These are phyloP conservation scores for Trichodelitschia bisporula DNA, from an alignment of 495 filamentous ascomycete species.

Conservation along the genomic window DNA sequence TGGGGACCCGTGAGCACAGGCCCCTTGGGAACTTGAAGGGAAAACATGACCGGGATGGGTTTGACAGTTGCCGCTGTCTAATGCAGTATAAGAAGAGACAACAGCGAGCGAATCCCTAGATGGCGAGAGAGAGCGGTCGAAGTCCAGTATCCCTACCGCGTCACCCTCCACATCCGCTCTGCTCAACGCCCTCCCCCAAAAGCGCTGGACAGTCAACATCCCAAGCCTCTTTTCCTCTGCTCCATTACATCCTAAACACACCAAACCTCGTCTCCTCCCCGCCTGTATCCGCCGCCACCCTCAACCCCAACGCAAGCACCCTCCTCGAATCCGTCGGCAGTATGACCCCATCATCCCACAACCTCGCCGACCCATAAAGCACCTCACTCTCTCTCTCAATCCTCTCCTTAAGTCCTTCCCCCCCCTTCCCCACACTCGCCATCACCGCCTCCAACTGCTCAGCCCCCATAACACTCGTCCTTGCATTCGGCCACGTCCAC, in stretches of 20 bases:
- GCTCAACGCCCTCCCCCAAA: no score
- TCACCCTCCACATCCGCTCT: no score
- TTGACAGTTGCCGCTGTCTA: no score
- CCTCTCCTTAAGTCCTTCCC: constrained; percentile 54
- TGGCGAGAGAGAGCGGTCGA: no score
- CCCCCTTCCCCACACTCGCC: constrained; percentile 71
- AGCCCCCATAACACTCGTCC: constrained; percentile 85
- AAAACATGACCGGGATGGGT: no score
- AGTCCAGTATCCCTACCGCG: no score
- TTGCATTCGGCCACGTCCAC: constrained; percentile 95
- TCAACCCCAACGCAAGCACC: constrained; percentile 61
- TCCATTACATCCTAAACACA: constrained; percentile 77
- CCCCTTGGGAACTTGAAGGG: no score
- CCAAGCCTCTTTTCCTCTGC: background rate
- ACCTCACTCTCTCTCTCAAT: constrained; percentile 86
- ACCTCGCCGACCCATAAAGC: constrained; percentile 58
- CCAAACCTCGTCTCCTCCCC: constrained; percentile 53
- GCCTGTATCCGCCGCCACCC: constrained; percentile 37
- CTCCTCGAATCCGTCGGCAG: constrained; percentile 66
- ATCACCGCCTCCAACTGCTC: constrained; percentile 86
- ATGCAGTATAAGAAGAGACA: no score
- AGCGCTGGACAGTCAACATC: constrained; percentile 1
- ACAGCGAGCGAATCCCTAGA: no score
- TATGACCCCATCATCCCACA: constrained; percentile 96
- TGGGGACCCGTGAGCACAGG: no score